phyloP scores from a whole-genome alignment of 139 green algal genomes.

The Chlorella ohadii region DNA sequence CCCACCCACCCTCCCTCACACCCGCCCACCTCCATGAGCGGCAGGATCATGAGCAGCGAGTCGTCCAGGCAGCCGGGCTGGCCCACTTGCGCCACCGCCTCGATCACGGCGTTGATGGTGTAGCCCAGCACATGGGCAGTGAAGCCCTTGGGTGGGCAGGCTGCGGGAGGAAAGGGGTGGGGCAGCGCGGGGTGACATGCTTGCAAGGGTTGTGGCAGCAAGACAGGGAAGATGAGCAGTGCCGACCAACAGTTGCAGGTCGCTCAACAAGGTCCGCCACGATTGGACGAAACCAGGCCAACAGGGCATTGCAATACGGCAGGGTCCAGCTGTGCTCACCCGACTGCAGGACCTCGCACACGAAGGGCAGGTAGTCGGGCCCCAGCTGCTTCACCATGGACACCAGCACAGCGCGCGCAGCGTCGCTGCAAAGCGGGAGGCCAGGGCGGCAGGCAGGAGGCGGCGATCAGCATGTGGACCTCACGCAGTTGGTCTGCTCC shows the following conservation, averaged over 20 bases:
- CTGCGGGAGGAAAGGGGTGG: background rate
- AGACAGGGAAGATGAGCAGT: background rate
- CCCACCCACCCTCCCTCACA: too few relatives aligned
- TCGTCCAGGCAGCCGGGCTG: slow-evolving; percentile 67
- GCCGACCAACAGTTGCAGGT: too few relatives aligned
- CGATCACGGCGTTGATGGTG: slow-evolving; percentile 83
- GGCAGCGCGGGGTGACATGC: background rate
- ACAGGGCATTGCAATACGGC: too few relatives aligned
- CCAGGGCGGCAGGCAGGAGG: too few relatives aligned
- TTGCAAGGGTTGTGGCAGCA: background rate
- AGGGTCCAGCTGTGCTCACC: background rate
- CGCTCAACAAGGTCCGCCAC: too few relatives aligned
- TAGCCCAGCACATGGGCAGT: slow-evolving; percentile 90
- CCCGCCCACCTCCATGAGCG: slow-evolving; percentile 68
- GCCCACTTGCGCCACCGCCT: slow-evolving; percentile 49
- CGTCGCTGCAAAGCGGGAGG: slow-evolving; percentile 63
- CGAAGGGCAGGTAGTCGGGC: slow-evolving; percentile 70
- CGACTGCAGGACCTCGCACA: slow-evolving; percentile 52
- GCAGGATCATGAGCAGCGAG: slow-evolving; percentile 66
- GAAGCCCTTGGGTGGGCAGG: slow-evolving; percentile 74
- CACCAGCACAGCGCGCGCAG: slow-evolving; percentile 78
- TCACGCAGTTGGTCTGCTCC: too few relatives aligned
- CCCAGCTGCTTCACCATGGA: slow-evolving; percentile 80
- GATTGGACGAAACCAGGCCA: too few relatives aligned
- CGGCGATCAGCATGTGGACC: too few relatives aligned